phyloP scores from a whole-genome alignment of 129 eudicot species.

The Pseudognaphalium luteoalbum region DNA sequence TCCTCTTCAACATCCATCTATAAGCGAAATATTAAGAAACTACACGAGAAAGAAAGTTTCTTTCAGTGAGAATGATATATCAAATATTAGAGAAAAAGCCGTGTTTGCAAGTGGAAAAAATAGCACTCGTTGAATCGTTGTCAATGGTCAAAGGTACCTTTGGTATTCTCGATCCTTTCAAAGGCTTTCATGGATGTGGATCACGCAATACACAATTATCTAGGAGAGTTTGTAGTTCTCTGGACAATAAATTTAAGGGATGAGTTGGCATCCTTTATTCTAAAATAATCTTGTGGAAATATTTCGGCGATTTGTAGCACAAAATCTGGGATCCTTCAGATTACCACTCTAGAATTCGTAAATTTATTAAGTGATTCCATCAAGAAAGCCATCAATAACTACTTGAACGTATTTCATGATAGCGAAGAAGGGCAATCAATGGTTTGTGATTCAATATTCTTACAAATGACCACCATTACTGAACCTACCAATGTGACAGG shows the following conservation, averaged over 20 bases:
- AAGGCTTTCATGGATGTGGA: conserved; percentile 20
- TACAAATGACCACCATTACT: not conserved
- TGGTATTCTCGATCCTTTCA: conserved; percentile 16
- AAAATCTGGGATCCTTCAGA: not conserved
- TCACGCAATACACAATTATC: not conserved
- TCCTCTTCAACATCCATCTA: not conserved
- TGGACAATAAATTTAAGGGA: conserved; percentile 27
- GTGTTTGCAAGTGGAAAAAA: not conserved
- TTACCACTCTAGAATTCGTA: not conserved
- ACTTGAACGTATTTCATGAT: conserved; percentile 17
- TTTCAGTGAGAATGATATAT: conserved; percentile 10
- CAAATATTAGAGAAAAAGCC: not conserved
- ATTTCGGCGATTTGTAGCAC: not conserved
- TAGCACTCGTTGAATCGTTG: too few relatives aligned
- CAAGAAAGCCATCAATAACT: not conserved
- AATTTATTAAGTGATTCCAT: not conserved
- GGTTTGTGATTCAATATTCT: conserved; percentile 14
- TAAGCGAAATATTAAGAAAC: not conserved
- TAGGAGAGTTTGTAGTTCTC: not conserved
- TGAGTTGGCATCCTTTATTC: conserved; percentile 17
- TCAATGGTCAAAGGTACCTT: conserved; percentile 15
- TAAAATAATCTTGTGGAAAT: conserved; percentile 24
- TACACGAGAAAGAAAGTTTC: conserved; percentile 2
- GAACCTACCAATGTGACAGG: not conserved
- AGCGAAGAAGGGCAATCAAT: conserved; percentile 17